These are phyloP conservation scores for Penicillium pancosmium DNA, from an alignment of 495 filamentous ascomycete species.

Conservation along the genomic window DNA sequence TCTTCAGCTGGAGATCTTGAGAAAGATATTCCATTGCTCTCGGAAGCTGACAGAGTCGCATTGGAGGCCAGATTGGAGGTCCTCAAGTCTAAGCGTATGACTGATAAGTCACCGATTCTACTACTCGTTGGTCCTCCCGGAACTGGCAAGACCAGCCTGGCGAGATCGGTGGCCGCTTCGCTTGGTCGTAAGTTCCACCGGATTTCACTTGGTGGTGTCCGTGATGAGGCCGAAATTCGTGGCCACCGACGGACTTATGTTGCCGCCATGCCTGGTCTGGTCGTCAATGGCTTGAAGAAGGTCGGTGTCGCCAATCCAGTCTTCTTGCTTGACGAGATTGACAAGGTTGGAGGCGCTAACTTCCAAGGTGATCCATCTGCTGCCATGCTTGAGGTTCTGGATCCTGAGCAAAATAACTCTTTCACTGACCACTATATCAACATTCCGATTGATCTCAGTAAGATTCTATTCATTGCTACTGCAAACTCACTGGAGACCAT, in stretches of 20 bases:
- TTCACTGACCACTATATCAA: constrained; percentile 98
- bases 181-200: constrained; percentile 95
- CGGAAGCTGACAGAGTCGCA: constrained; percentile 48
- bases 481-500: constrained; percentile 97
- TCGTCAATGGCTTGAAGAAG: constrained; percentile 94
- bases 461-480: constrained; percentile 98
- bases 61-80: constrained; percentile 64
- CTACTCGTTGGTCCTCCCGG: constrained; percentile 94
- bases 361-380: constrained; percentile 96
- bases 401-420: constrained; percentile 94
- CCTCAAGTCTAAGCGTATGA: constrained; percentile 72
- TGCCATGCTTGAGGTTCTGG: constrained; percentile 98
- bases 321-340: constrained; percentile 96
- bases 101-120: constrained; percentile 95
- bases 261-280: constrained; percentile 95
- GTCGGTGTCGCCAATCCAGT: constrained; percentile 96
- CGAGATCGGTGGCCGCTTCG: constrained; percentile 89
- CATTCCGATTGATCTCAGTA: constrained; percentile 93
- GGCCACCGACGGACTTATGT: constrained; percentile 97
- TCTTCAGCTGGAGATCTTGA: constrained; percentile 47
- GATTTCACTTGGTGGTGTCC: constrained; percentile 93
- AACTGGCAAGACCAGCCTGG: constrained; percentile 94
- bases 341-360: constrained; percentile 92
- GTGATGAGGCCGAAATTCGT: constrained; percentile 96
- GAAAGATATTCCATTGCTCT: constrained; percentile 35